A percentile compares a stretch with the other conserved stretches of the same genome.
Conservation (phyloP, 2,329 filamentous ascomycete genomes). For the Cordyceps fumosorosea region DNA sequence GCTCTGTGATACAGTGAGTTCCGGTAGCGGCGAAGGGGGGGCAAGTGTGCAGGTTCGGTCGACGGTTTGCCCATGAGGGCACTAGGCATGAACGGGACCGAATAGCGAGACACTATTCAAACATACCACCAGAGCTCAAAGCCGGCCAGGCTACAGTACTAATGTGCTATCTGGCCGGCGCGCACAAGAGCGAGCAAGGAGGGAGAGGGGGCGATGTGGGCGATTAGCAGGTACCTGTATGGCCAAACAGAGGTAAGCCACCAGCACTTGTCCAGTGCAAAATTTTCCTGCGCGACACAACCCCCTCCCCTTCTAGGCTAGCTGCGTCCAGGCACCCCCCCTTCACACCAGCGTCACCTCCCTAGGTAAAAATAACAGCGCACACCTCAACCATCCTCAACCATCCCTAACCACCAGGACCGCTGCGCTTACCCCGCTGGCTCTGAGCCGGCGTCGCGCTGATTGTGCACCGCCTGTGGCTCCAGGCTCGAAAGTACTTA, state of each 20-base stretch:
- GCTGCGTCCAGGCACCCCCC: background rate
- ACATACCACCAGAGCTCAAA: too few species aligned
- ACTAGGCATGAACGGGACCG: too few species aligned
- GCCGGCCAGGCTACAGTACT: too few species aligned
- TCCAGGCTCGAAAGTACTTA: constrained; percentile 26
- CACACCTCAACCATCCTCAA: background rate
- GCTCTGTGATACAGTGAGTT: background rate
- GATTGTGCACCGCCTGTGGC: constrained; percentile 21
- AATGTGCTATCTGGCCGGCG: too few species aligned
- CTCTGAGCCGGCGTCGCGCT: constrained; percentile 14
- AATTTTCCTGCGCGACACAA: constrained; percentile 3
- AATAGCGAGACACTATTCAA: background rate
- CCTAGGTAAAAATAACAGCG: background rate
- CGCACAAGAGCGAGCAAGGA: background rate
- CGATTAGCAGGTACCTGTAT: background rate
- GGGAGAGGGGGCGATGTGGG: background rate
- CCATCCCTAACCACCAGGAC: background rate
- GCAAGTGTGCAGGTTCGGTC: background rate
- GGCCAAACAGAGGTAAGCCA: background rate
- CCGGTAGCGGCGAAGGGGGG: background rate
- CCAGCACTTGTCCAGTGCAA: background rate
- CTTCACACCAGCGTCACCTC: background rate
- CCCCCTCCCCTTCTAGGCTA: background rate
- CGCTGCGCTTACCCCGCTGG: too few species aligned
- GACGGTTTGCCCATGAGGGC: background rate